Evolutionary conservation across 2,329 filamentous ascomycete genomes (phyloP), one percentile per base, ranked within the genome.

Genomic region (Eurotiales sp.): DNA sequence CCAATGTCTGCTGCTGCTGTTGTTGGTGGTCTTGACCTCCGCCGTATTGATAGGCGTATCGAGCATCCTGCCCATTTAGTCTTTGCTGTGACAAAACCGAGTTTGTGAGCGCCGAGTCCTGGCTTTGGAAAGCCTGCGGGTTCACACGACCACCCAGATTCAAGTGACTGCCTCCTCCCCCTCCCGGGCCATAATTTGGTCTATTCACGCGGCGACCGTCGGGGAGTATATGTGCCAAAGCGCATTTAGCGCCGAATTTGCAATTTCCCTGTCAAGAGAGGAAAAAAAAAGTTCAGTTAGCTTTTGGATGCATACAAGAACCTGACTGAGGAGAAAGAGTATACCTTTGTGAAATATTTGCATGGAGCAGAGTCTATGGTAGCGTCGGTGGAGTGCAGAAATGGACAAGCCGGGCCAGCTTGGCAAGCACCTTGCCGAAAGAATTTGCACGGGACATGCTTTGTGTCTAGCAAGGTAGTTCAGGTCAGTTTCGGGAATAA

Each of bases 381-480:
- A 25, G 85, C 81, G 67, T 93, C 88, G 58, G 93, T 84, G 58
- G 95, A 92, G 74, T 99, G 93, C 63, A 90, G 89, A 73, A 97
- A 99, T 36, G 93, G 93, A 75, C 93, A 99, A 59, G 91, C 90
- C 69, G 88, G 88, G 61, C 93, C 93, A 52, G 93, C 93, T 79
- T 97, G 92, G 72, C 93, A 99, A 64, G 90, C 85, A 69, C 92
- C 91, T 76, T 96, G 90, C 49, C 90, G 86, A 73, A 93, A 99
- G 86, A 99, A 99, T 79, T 97, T 97, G 87, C 93, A 99, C 34
- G 93, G 93, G 40, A 99, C 93, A 76, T 97, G 93, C 56, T 91
- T 87, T 15, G 93, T 96, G 72, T 96, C 92, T 96, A 56, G 30
- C 25, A 27, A 7, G 32, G 19, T 4, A 36, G 37, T 8, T 17